Evolutionary conservation across 148 eudicot species (phyloP).

Genomic region (Nepenthes mirabilis): DNA sequence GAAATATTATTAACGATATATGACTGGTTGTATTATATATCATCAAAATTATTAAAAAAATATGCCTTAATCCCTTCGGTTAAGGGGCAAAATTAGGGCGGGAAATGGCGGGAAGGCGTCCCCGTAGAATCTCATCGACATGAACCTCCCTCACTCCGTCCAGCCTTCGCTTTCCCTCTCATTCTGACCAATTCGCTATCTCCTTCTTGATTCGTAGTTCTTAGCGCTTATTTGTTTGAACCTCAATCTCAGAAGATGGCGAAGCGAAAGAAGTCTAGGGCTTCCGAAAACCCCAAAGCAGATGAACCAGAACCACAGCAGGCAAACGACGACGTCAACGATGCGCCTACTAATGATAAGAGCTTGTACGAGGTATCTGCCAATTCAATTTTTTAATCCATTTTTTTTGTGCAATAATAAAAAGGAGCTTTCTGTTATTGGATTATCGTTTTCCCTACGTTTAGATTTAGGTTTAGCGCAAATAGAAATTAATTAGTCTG

Average conservation of each 20-base stretch:
- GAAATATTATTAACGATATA: too few species aligned
- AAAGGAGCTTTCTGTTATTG: neutral
- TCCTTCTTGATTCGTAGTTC: constrained; percentile 1
- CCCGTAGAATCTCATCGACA: too few species aligned
- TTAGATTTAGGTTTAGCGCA: neutral
- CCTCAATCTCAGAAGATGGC: constrained; percentile 24
- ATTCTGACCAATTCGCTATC: neutral
- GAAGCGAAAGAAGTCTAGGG: constrained; percentile 44
- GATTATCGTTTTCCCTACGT: too few species aligned
- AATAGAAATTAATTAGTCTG: too few species aligned
- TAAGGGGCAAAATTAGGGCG: constrained; percentile 4
- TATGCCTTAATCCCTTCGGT: too few species aligned
- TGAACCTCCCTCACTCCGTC: too few species aligned
- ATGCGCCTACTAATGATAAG: constrained; percentile 19
- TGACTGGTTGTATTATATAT: too few species aligned
- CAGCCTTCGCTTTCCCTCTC: too few species aligned
- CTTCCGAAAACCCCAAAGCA: constrained; percentile 27
- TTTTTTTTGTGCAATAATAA: neutral
- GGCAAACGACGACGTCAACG: constrained; percentile 12
- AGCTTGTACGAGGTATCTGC: constrained; percentile 57
- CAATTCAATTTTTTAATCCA: neutral
- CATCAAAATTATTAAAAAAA: too few species aligned
- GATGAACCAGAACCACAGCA: constrained; percentile 13
- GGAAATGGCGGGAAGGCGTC: constrained; percentile 38
- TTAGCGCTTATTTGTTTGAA: constrained; percentile 3